Conservation (phyloP, 176 grass and related monocot species). For the Poa annua region DNA sequence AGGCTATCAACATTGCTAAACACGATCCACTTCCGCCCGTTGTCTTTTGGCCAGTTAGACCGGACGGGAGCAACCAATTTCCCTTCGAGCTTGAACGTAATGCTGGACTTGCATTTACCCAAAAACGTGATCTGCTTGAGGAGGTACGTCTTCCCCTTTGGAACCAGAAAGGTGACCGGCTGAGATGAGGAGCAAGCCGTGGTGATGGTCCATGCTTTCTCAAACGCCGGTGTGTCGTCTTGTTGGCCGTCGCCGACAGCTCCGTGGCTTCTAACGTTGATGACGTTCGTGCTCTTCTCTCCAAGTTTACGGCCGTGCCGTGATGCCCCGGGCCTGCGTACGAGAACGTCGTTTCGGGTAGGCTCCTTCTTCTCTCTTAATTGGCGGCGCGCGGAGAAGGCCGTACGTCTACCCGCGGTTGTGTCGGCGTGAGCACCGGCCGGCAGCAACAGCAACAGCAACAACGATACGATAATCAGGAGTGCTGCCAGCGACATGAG, state of each 20-base stretch:
- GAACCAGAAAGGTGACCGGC: too few species aligned
- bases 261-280: too few species aligned
- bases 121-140: too few species aligned
- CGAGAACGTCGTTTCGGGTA: too few species aligned
- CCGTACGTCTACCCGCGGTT: neutral
- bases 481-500: neutral
- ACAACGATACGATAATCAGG: neutral
- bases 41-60: neutral
- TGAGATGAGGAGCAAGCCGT: too few species aligned
- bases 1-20: neutral
- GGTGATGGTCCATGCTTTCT: too few species aligned
- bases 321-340: neutral
- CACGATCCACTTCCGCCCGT: neutral
- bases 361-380: neutral
- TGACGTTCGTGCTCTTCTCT: neutral
- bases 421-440: neutral
- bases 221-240: too few species aligned
- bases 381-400: neutral
- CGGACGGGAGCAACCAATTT: neutral
- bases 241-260: too few species aligned
- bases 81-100: neutral
- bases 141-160: too few species aligned
- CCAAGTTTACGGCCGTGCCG: neutral
- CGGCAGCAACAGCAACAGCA: neutral
- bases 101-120: neutral